These are phyloP conservation scores for Haplosporangium sp. DNA, from an alignment of 371 early-diverging fungal species.

Conservation along the genomic window DNA sequence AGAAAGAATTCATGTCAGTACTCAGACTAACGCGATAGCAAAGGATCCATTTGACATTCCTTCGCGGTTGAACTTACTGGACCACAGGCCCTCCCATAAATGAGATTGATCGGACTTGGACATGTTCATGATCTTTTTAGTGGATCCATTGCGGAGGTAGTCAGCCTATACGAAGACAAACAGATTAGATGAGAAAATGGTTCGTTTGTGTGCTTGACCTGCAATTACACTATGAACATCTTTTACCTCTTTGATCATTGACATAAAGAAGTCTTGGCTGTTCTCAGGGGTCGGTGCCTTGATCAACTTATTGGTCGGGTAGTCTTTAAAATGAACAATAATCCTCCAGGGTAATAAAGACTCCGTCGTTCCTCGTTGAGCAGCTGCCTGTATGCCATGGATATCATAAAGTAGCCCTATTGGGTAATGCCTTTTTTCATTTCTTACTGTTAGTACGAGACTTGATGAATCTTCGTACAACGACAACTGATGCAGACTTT, in stretches of 20 bases:
- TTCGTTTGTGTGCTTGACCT: not conserved
- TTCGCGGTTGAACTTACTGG: conserved; percentile 53
- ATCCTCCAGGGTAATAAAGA: conserved; percentile 68
- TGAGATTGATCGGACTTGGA: conserved; percentile 75
- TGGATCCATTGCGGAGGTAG: conserved; percentile 74
- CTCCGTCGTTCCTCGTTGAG: conserved; percentile 1
- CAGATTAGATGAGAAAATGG: not conserved
- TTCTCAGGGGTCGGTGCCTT: conserved; percentile 58
- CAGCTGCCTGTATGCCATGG: conserved; percentile 31
- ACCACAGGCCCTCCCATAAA: conserved; percentile 71
- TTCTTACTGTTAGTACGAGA: conserved; percentile 30
- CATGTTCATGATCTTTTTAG: conserved; percentile 79
- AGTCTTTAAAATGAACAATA: conserved; percentile 65
- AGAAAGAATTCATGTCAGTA: no score
- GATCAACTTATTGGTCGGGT: conserved; percentile 68
- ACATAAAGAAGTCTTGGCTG: conserved; percentile 78
- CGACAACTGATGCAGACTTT: not conserved
- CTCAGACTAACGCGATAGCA: no score
- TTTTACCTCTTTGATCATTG: conserved; percentile 78
- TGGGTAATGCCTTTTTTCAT: conserved; percentile 73
- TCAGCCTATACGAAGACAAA: conserved; percentile 64
- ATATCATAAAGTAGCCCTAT: conserved; percentile 76
- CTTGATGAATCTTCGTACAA: conserved; percentile 60
- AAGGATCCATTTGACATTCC: not conserved
- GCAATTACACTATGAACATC: not conserved